Evolutionary conservation across 2,329 filamentous ascomycete genomes (phyloP).

Genomic region (Apiospora aurea): DNA sequence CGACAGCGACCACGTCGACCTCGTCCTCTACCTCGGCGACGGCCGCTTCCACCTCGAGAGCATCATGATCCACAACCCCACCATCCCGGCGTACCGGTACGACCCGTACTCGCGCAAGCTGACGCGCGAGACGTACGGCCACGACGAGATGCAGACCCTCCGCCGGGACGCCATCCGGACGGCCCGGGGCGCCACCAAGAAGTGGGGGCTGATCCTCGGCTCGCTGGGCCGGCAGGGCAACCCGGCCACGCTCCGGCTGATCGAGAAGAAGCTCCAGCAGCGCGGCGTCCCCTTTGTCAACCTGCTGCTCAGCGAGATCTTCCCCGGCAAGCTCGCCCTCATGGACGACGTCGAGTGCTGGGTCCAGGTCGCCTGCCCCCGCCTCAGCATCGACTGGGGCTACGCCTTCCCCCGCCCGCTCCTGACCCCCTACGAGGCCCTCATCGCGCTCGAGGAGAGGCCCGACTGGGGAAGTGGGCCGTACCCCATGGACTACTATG

Average conservation of each 20-base stretch:
- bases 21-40: constrained; percentile 53
- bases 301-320: constrained; percentile 90
- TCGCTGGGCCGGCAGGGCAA: constrained; percentile 94
- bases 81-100: constrained; percentile 90
- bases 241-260: constrained; percentile 86
- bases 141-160: constrained; percentile 86
- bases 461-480: constrained; percentile 77
- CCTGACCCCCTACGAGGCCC: constrained; percentile 92
- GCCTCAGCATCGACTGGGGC: constrained; percentile 97
- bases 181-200: constrained; percentile 74
- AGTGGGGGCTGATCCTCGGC: constrained; percentile 95
- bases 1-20: constrained; percentile 63
- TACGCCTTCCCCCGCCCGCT: constrained; percentile 92
- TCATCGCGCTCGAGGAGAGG: constrained; percentile 83
- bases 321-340: constrained; percentile 91
- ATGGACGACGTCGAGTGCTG: constrained; percentile 96
- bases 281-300: constrained; percentile 84
- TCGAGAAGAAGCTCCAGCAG: constrained; percentile 77
- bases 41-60: constrained; percentile 78
- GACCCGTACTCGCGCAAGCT: constrained; percentile 94
- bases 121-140: constrained; percentile 89
- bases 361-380: constrained; percentile 98
- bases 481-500: constrained; percentile 99
- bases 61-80: constrained; percentile 98
- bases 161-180: constrained; percentile 78